A percentile compares a stretch with the other conserved stretches of the same genome.
These are phyloP conservation scores for Aspergillus texensis DNA, from an alignment of 2,329 filamentous ascomycete genomes.

Conservation along the genomic window DNA sequence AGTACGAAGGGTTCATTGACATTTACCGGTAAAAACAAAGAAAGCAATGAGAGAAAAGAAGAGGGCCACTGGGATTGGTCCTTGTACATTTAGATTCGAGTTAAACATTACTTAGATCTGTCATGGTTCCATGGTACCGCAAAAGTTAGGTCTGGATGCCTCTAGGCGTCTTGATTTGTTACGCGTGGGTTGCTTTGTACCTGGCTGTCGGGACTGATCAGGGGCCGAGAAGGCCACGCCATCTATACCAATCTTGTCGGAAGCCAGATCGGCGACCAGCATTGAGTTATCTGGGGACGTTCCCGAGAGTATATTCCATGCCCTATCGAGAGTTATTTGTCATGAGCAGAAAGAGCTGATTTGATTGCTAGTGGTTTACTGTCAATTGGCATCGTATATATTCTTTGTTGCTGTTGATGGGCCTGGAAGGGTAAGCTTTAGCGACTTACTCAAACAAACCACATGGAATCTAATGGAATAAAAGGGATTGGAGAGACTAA, in stretches of 20 bases:
- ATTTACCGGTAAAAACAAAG: background rate
- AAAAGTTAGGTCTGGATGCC: constrained; percentile 4
- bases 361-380: background rate
- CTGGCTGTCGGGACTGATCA: background rate
- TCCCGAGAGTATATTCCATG: background rate
- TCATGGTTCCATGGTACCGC: background rate
- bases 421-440: background rate
- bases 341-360: background rate
- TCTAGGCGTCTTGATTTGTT: background rate
- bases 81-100: background rate
- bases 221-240: background rate
- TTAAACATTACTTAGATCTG: background rate
- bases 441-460: background rate
- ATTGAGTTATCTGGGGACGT: constrained; percentile 4
- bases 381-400: background rate
- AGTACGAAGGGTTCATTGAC: background rate
- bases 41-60: background rate
- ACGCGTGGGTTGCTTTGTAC: constrained; percentile 5
- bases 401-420: background rate
- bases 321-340: background rate
- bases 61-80: background rate
- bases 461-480: background rate
- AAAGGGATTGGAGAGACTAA: background rate
- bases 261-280: constrained; percentile 4
- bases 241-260: constrained; percentile 4